Evolutionary conservation across 2,329 filamentous ascomycete species (phyloP).

Genomic region (Sclerotinia glacialis): DNA sequence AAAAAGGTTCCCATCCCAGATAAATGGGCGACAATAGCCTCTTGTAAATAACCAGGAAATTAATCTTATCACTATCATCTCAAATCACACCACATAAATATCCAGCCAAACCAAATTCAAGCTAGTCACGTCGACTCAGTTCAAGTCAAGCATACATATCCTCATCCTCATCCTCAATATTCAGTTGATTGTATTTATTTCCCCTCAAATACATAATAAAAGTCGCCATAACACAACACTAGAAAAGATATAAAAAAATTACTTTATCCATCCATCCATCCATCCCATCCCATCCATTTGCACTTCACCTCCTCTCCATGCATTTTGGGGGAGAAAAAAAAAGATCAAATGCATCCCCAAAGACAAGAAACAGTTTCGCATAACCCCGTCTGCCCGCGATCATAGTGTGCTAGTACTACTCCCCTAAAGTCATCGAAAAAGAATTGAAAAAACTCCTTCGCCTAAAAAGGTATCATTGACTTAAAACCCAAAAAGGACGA

Average conservation of each 20-base stretch:
- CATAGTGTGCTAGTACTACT: constrained; percentile 8
- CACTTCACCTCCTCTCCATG: neutral
- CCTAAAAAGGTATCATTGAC: constrained; percentile 17
- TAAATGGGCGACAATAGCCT: no score
- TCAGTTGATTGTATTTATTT: constrained; percentile 12
- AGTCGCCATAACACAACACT: constrained; percentile 3
- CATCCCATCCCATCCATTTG: constrained; percentile 1
- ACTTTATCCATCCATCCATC: constrained; percentile 8
- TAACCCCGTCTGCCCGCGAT: neutral
- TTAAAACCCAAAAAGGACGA: neutral
- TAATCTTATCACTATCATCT: no score
- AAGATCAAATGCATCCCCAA: constrained; percentile 11
- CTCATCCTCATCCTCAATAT: neutral
- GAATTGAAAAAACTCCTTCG: constrained; percentile 13
- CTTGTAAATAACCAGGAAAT: no score
- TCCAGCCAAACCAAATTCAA: neutral
- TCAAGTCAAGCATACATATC: neutral
- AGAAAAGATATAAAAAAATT: constrained; percentile 10
- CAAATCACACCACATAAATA: neutral
- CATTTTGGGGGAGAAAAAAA: neutral
- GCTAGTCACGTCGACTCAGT: neutral
- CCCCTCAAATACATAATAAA: constrained; percentile 12
- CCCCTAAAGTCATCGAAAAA: constrained; percentile 8
- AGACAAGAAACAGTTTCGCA: constrained; percentile 10
- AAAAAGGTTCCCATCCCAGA: no score